Evolutionary conservation across 164 flowering plant species (phyloP).

Genomic region (Aristolochia contorta): DNA sequence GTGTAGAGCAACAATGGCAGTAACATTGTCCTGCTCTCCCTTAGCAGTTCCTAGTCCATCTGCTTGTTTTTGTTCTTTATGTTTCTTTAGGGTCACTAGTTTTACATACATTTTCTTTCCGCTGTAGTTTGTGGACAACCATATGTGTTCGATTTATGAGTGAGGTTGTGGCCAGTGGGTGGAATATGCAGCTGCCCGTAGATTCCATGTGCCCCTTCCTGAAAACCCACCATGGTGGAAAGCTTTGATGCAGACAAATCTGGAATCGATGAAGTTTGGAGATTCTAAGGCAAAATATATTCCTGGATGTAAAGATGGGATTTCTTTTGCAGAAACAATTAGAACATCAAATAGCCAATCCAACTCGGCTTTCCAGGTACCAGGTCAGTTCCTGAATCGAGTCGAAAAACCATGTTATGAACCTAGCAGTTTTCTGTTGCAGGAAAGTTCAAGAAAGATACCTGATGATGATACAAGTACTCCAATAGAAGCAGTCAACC

Average conservation of each 20-base stretch:
- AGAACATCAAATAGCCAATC: slow-evolving; percentile 29
- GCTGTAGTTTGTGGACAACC: slow-evolving; percentile 73
- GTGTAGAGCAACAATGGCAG: too few species aligned
- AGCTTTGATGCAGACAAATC: slow-evolving; percentile 85
- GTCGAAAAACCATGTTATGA: too few species aligned
- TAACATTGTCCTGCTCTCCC: too few species aligned
- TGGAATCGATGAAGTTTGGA: slow-evolving; percentile 90
- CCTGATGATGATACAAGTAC: slow-evolving; percentile 20
- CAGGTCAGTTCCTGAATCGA: too few species aligned
- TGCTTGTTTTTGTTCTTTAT: too few species aligned
- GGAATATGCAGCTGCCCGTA: slow-evolving; percentile 94
- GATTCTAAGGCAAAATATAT: slow-evolving; percentile 74
- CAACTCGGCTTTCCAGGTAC: too few species aligned
- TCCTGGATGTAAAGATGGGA: slow-evolving; percentile 75
- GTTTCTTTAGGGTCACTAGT: too few species aligned
- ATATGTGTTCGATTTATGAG: slow-evolving; percentile 90
- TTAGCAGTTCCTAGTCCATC: too few species aligned
- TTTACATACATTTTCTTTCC: neutral
- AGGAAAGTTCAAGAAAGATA: slow-evolving; percentile 38
- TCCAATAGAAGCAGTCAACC: slow-evolving; percentile 20
- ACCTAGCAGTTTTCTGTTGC: slow-evolving; percentile 5
- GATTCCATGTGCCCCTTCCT: slow-evolving; percentile 83
- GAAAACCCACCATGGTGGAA: slow-evolving; percentile 99
- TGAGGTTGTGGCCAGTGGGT: slow-evolving; percentile 99
- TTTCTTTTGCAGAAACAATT: slow-evolving; percentile 46